Conservation (phyloP, 2,329 filamentous ascomycete genomes). For the Pestalotiopsis sp. region DNA sequence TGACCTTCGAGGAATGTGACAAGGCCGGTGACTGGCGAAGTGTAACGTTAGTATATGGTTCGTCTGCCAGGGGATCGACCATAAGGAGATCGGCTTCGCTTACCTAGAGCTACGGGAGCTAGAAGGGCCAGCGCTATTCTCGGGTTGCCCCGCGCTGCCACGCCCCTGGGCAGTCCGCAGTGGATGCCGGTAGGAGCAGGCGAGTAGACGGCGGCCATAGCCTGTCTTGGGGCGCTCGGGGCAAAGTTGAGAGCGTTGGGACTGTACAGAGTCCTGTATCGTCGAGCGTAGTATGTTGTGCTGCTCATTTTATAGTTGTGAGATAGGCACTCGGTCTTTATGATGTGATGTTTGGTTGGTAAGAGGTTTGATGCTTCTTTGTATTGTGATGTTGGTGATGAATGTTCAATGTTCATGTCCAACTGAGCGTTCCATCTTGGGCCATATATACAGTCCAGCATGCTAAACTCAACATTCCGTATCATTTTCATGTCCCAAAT, state of each 20-base stretch:
- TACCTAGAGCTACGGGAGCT: background rate
- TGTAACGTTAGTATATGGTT: background rate
- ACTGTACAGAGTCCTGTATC: slow-evolving; percentile 16
- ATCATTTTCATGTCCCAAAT: slow-evolving; percentile 4
- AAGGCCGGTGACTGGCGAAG: background rate
- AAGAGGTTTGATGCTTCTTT: background rate
- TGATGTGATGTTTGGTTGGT: background rate
- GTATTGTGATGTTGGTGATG: background rate
- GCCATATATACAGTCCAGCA: slow-evolving; percentile 4
- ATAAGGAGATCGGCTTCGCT: background rate
- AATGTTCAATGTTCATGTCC: background rate
- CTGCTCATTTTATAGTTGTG: slow-evolving; percentile 3
- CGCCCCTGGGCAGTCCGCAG: slow-evolving; percentile 14
- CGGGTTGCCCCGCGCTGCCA: slow-evolving; percentile 3
- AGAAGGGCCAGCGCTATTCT: background rate
- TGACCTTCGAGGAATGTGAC: slow-evolving; percentile 5
- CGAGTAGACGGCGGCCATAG: slow-evolving; percentile 12
- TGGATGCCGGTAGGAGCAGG: slow-evolving; percentile 15
- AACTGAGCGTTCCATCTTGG: background rate
- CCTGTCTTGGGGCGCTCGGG: slow-evolving; percentile 2
- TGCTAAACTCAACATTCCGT: background rate
- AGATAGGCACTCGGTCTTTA: background rate
- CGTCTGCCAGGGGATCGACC: too few species aligned
- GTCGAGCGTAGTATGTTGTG: slow-evolving; percentile 14
- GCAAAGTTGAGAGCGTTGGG: slow-evolving; percentile 16